Evolutionary conservation across 225 moss, liverwort and hornwort genomes (phyloP).

Genomic region (Pseudoscleropodium purum): DNA sequence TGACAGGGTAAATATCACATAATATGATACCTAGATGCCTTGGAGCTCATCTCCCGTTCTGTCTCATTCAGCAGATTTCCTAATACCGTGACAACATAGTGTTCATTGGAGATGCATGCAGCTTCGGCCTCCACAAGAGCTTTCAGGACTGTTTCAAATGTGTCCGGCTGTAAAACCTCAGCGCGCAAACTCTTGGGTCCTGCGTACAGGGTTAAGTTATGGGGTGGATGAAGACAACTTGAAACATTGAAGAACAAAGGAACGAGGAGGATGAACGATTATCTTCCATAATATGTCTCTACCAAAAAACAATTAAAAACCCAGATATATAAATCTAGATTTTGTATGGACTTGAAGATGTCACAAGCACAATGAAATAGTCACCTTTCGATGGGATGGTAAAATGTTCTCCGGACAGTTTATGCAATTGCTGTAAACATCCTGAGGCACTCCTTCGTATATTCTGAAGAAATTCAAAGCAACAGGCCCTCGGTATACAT

Average conservation of each 20-base stretch:
- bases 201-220: not conserved
- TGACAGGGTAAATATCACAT: not conserved
- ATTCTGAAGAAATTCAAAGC: slow-evolving; percentile 23
- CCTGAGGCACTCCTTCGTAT: slow-evolving; percentile 57
- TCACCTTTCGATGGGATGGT: slow-evolving; percentile 4
- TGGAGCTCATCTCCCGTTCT: slow-evolving; percentile 2
- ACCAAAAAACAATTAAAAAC: not conserved
- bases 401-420: slow-evolving; percentile 16
- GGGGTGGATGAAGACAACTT: not conserved
- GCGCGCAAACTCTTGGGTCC: slow-evolving; percentile 13
- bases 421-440: slow-evolving; percentile 41
- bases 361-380: not conserved
- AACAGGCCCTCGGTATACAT: not conserved
- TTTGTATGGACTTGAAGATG: not conserved
- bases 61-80: slow-evolving; percentile 33
- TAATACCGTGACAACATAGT: slow-evolving; percentile 43
- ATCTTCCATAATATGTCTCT: not conserved
- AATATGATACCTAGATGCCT: slow-evolving; percentile 17
- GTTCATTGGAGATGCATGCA: slow-evolving; percentile 35
- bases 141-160: slow-evolving; percentile 34
- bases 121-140: slow-evolving; percentile 39
- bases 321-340: not conserved
- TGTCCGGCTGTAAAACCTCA: slow-evolving; percentile 14
- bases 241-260: not conserved
- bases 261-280: not conserved